A percentile compares a stretch with the other conserved stretches of the same genome.
phyloP scores from a whole-genome alignment of 1,284 basidiomycete species.

The Mycena citricolor region DNA sequence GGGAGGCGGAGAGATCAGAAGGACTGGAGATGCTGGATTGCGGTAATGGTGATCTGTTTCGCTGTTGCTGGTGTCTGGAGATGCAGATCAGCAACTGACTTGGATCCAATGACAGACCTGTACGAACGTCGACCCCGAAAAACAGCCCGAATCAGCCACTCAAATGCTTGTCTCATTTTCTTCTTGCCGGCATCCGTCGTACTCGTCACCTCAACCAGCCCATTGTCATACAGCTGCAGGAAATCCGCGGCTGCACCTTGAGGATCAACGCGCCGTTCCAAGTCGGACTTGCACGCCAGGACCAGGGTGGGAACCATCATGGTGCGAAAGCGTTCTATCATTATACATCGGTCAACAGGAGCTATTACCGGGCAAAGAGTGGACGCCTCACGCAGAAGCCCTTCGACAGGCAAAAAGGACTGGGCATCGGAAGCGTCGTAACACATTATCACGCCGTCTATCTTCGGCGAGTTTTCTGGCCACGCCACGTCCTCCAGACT shows the following conservation, averaged over 20 bases:
- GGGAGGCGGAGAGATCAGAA: constrained; percentile 48
- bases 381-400: constrained; percentile 56
- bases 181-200: constrained; percentile 50
- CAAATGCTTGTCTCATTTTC: constrained; percentile 66
- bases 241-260: constrained; percentile 44
- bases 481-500: constrained; percentile 31
- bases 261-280: constrained; percentile 56
- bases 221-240: constrained; percentile 57
- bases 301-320: constrained; percentile 62
- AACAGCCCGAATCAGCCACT: constrained; percentile 63
- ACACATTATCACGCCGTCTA: constrained; percentile 73
- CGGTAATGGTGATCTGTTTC: constrained; percentile 45
- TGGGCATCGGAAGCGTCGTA: constrained; percentile 63
- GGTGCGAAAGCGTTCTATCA: constrained; percentile 57
- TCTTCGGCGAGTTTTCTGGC: constrained; percentile 50
- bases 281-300: constrained; percentile 75
- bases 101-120: constrained; percentile 8
- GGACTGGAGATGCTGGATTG: constrained; percentile 71
- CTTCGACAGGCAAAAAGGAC: constrained; percentile 64
- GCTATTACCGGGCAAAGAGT: constrained; percentile 8
- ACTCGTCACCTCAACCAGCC: constrained; percentile 65
- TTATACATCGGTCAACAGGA: constrained; percentile 18
- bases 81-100: constrained; percentile 6
- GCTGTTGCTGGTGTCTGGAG: constrained; percentile 32
- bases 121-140: constrained; percentile 52